Evolutionary conservation across 176 grass and related monocot genomes (phyloP).

Genomic region (Neostapfia colusana): DNA sequence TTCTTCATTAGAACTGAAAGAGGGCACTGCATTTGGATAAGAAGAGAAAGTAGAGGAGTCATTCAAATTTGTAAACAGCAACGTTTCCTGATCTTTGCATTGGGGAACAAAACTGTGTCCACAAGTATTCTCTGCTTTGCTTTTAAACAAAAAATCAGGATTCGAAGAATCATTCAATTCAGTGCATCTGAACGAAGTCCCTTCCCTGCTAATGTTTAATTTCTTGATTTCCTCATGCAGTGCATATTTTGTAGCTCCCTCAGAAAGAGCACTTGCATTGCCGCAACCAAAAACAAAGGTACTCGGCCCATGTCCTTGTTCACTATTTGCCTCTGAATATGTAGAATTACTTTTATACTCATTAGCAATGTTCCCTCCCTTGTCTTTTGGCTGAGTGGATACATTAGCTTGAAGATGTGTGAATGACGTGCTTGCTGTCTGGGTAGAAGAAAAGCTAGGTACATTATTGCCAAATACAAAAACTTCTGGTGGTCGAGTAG

Average conservation of each 20-base stretch:
- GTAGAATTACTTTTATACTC: slow-evolving; percentile 25
- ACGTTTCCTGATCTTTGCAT: slow-evolving; percentile 24
- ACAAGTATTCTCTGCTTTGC: slow-evolving; percentile 26
- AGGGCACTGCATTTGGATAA: slow-evolving; percentile 34
- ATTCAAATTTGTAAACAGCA: too few species aligned
- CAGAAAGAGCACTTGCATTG: slow-evolving; percentile 18
- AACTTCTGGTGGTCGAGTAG: slow-evolving; percentile 12
- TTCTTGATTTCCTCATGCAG: slow-evolving; percentile 62
- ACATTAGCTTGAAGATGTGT: slow-evolving; percentile 29
- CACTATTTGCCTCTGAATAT: slow-evolving; percentile 25
- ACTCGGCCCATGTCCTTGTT: slow-evolving; percentile 17
- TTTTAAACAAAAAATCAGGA: slow-evolving; percentile 48
- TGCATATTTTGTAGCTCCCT: slow-evolving; percentile 42
- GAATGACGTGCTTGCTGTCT: slow-evolving; percentile 37
- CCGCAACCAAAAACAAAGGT: slow-evolving; percentile 42
- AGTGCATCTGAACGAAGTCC: slow-evolving; percentile 2
- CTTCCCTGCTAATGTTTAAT: slow-evolving; percentile 52
- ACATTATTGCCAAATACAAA: slow-evolving; percentile 61
- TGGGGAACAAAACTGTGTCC: slow-evolving; percentile 26
- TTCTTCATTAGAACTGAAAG: slow-evolving; percentile 45
- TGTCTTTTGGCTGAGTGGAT: slow-evolving; percentile 31
- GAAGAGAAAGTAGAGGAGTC: slow-evolving; percentile 21
- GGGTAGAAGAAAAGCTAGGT: slow-evolving; percentile 48
- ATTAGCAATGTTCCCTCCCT: slow-evolving; percentile 23
- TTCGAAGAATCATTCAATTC: neutral